A percentile compares a stretch with the other conserved stretches of the same genome.
phyloP scores from a whole-genome alignment of 2,329 filamentous ascomycete species.

The Calonectria leucothoes region DNA sequence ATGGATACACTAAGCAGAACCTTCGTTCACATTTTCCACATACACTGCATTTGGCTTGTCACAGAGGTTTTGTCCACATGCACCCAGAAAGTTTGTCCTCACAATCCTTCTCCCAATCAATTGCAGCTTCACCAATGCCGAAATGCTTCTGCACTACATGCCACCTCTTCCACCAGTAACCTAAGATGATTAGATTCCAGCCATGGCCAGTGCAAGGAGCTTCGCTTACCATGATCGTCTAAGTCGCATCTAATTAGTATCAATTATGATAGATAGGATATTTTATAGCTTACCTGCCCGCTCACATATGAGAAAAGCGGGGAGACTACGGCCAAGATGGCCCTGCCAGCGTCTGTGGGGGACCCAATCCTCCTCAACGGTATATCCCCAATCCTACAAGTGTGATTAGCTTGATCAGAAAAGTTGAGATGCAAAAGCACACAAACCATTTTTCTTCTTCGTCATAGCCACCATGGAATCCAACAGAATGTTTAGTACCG shows the following conservation, averaged over 20 bases:
- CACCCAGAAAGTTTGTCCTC: background rate
- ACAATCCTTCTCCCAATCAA: background rate
- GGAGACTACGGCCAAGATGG: constrained; percentile 17
- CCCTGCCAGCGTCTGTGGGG: constrained; percentile 17
- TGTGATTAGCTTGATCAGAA: background rate
- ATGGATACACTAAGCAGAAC: too few species aligned
- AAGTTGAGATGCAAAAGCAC: too few species aligned
- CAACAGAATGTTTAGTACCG: constrained; percentile 22
- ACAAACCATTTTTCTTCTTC: constrained; percentile 26
- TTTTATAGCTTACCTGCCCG: constrained; percentile 19
- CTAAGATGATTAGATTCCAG: background rate
- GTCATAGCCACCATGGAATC: constrained; percentile 24
- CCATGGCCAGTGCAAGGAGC: too few species aligned
- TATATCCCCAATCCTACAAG: constrained; percentile 20
- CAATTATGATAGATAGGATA: background rate
- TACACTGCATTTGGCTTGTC: background rate
- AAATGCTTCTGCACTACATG: constrained; percentile 2
- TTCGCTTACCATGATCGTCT: constrained; percentile 23
- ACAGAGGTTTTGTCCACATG: background rate
- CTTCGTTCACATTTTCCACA: too few species aligned
- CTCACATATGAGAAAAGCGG: constrained; percentile 26
- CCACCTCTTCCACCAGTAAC: constrained; percentile 19
- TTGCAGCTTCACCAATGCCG: too few species aligned
- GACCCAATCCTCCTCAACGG: constrained; percentile 22
- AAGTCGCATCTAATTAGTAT: background rate